These are phyloP conservation scores for Jaapia argillacea DNA, from an alignment of 768 basidiomycete species.

Conservation along the genomic window DNA sequence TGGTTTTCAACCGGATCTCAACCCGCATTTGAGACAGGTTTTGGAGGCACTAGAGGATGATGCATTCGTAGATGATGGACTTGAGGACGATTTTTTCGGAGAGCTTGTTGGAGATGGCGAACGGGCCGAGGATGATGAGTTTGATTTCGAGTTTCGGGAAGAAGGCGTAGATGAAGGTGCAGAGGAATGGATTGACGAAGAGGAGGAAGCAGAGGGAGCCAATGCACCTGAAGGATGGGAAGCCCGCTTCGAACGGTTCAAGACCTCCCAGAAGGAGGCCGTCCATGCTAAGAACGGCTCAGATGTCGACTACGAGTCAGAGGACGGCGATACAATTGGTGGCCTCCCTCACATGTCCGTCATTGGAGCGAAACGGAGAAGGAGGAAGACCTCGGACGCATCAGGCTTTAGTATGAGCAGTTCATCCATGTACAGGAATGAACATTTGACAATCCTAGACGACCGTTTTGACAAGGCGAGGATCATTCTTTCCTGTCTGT, in stretches of 20 bases:
- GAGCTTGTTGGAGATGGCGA: conserved; percentile 68
- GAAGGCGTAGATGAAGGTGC: conserved; percentile 26
- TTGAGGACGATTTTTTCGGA: conserved; percentile 70
- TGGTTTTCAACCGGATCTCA: conserved; percentile 93
- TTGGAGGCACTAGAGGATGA: conserved; percentile 95
- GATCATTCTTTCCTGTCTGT: neutral
- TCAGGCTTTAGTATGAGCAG: conserved; percentile 97
- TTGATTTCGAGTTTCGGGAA: conserved; percentile 62
- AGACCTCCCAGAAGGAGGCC: conserved; percentile 31
- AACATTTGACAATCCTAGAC: conserved; percentile 80
- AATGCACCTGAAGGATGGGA: conserved; percentile 71
- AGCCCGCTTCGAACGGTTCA: conserved; percentile 73
- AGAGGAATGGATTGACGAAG: conserved; percentile 16
- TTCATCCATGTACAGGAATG: conserved; percentile 90
- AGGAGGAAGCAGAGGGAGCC: conserved; percentile 28
- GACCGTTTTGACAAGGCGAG: conserved; percentile 89
- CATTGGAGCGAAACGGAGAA: conserved; percentile 64
- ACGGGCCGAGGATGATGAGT: conserved; percentile 44
- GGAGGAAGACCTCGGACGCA: conserved; percentile 71
- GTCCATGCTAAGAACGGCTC: conserved; percentile 16
- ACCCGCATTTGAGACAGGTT: conserved; percentile 86
- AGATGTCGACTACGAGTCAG: conserved; percentile 46
- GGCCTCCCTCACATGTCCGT: conserved; percentile 71
- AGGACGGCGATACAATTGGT: conserved; percentile 75
- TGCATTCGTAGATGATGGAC: conserved; percentile 75